phyloP scores from a whole-genome alignment of 1,139 yeast genomes.

The Eremothecium cymbalariae region DNA sequence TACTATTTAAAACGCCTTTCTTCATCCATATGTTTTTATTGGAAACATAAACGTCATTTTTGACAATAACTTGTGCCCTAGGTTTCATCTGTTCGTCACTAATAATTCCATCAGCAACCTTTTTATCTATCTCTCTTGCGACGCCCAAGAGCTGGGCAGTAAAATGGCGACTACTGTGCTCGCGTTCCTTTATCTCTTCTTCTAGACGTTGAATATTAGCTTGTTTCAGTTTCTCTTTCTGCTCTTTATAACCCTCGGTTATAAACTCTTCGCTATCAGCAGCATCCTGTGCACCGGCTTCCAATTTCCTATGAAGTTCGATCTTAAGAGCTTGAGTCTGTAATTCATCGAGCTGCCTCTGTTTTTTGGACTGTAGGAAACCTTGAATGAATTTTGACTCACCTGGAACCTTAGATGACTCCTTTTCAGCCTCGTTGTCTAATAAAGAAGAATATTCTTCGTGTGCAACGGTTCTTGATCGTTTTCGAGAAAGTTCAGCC shows the following conservation, averaged over 20 bases:
- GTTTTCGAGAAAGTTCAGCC: conserved; percentile 6
- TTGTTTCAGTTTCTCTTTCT: conserved; percentile 11
- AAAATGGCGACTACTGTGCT: no score
- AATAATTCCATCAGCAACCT: no score
- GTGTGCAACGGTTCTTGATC: conserved; percentile 1
- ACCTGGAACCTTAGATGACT: conserved; percentile 1
- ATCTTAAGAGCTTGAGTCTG: conserved; percentile 13
- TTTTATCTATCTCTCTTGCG: no score
- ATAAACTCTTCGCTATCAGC: conserved; percentile 10
- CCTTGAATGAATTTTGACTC: conserved; percentile 11
- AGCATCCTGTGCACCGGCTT: conserved; percentile 2
- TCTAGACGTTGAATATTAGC: no score
- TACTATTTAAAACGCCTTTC: no score
- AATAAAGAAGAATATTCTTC: not conserved
- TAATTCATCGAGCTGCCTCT: conserved; percentile 14
- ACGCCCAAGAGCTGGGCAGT: no score
- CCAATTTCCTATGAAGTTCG: conserved; percentile 9
- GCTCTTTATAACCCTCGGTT: conserved; percentile 13
- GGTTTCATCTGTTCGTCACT: no score
- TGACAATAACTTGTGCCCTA: no score
- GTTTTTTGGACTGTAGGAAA: conserved; percentile 14
- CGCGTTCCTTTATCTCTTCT: no score
- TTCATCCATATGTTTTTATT: no score
- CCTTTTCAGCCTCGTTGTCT: not conserved
- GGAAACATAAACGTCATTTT: no score